Conservation (phyloP, 495 filamentous ascomycete species). For the Xylaria venustula region DNA sequence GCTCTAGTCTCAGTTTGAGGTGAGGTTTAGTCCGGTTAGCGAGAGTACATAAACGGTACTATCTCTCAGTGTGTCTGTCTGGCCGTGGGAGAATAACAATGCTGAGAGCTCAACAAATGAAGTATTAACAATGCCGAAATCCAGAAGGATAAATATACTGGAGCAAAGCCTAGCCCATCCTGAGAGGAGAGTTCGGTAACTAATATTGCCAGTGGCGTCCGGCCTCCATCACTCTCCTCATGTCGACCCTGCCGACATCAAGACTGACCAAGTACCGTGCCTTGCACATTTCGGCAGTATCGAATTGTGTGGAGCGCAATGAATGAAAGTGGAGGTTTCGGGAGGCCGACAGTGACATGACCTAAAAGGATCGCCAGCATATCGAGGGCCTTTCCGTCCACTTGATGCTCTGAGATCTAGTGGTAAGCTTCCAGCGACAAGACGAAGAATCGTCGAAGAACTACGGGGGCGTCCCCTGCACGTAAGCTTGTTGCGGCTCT, state of each 20-base stretch:
- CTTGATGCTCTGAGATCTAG: not conserved
- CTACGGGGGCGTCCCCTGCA: not conserved
- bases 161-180: not conserved
- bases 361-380: constrained; percentile 20
- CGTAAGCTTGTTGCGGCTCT: constrained; percentile 9
- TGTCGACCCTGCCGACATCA: not conserved
- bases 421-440: not conserved
- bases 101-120: not conserved
- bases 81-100: not conserved
- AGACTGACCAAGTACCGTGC: not conserved
- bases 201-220: constrained; percentile 19
- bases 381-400: constrained; percentile 2
- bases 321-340: constrained; percentile 29
- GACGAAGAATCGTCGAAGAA: not conserved
- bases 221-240: constrained; percentile 8
- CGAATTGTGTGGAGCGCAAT: constrained; percentile 28
- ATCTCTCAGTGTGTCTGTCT: not conserved
- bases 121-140: not conserved
- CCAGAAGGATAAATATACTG: not conserved
- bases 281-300: constrained; percentile 13
- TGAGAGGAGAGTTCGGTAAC: constrained; percentile 15
- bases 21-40: not conserved
- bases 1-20: not conserved
- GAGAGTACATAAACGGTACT: not conserved
- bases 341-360: constrained; percentile 18